Evolutionary conservation across 257 asterid genomes (phyloP), one percentile per base, ranked within the genome.

Genomic region (Solanum sparsipilum): DNA sequence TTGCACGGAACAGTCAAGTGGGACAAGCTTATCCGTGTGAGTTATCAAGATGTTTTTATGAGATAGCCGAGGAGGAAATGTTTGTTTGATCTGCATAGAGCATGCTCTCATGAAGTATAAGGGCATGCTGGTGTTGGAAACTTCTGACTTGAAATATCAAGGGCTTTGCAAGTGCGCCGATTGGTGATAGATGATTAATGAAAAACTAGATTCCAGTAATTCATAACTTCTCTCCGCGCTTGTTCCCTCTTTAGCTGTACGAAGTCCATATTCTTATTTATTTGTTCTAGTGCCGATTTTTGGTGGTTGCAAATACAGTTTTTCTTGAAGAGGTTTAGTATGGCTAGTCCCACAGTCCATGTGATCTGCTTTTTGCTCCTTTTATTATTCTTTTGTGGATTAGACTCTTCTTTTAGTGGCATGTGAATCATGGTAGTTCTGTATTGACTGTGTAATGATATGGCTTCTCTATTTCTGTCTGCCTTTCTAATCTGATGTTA

Each of bases 211-310:
- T 90, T 86, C 88, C 88, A 87, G 78, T 89, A 79, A 85, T 86
- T 91, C 89, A 84, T 87, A 46, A 86, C 84, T 83, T 87, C 84
- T 92, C 88, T 92, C 89, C 88, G 92, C 90, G 76, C 90, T 84
- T 91, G 75, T 91, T 89, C 90, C 70, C 89, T 86, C 90, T 88
- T 87, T 91, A 93, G 94, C 86, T 90, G 92, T 91, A 92, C 90
- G 93, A 91, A 89, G 86, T 73, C 79, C 72, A 90, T 89, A 87
- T 90, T 90, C 87, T 90, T 91, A 87, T 92, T 89, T 93, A 84
- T 92, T 91, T 91, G 88, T 79, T 89, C 91, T 90, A 88, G 93
- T 88, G 93, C 89, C 90, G 34, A 82, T 79, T 68, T 90, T 87
- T 89, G 83, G 87, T 91, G 82, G 89, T 82, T 81, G 88, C 90